These are phyloP conservation scores for Sherardia arvensis DNA, from an alignment of 257 asterid species.

Conservation along the genomic window DNA sequence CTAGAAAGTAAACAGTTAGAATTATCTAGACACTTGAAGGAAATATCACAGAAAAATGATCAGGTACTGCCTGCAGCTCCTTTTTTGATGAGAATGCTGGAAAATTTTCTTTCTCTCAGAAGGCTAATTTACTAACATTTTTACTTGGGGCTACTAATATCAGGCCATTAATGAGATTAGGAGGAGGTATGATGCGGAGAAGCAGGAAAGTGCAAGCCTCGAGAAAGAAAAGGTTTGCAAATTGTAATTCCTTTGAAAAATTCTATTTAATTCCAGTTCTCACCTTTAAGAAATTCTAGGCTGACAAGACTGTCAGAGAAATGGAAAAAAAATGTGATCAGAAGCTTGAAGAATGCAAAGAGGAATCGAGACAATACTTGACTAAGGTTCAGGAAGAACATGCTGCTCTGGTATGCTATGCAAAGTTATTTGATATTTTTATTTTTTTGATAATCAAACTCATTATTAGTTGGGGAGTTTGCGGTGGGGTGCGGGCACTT, in stretches of 20 bases:
- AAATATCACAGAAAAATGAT: slow-evolving; percentile 89
- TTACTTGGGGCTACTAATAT: slow-evolving; percentile 21
- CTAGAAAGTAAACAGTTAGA: slow-evolving; percentile 81
- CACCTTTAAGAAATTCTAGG: slow-evolving; percentile 38
- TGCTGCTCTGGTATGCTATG: slow-evolving; percentile 55
- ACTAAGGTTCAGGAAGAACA: slow-evolving; percentile 67
- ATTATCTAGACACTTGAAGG: slow-evolving; percentile 90
- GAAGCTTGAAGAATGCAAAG: slow-evolving; percentile 56
- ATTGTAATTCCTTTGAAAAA: not conserved
- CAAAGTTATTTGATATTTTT: not conserved
- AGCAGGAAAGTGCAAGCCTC: slow-evolving; percentile 56
- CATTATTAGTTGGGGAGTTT: not conserved
- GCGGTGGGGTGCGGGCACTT: not conserved
- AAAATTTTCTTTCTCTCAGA: slow-evolving; percentile 1
- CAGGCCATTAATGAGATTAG: slow-evolving; percentile 92
- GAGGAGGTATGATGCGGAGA: slow-evolving; percentile 78
- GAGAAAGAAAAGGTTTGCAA: slow-evolving; percentile 80
- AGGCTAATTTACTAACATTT: slow-evolving; percentile 10
- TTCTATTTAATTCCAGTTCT: slow-evolving; percentile 1
- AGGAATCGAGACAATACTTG: slow-evolving; percentile 60
- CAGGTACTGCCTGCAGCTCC: slow-evolving; percentile 41
- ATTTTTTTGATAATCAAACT: not conserved
- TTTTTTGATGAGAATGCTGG: not conserved
- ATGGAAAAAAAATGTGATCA: slow-evolving; percentile 48
- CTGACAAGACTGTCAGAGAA: slow-evolving; percentile 55